phyloP scores from a whole-genome alignment of 306 rosid genomes.

The Dryas drummondii region DNA sequence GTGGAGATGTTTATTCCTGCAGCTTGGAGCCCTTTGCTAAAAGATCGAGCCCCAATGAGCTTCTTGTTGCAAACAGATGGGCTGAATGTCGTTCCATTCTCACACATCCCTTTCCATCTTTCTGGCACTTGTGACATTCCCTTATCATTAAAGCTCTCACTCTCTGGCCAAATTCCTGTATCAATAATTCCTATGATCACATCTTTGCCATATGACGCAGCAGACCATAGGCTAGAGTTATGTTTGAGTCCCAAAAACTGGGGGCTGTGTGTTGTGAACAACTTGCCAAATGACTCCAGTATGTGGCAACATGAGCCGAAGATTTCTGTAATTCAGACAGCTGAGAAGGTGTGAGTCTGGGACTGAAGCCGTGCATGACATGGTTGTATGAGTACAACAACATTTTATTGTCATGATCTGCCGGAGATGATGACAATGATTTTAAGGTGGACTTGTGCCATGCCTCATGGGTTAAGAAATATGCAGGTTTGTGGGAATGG shows the following conservation, averaged over 20 bases:
- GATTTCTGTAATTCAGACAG: background rate
- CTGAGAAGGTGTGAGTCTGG: constrained; percentile 6
- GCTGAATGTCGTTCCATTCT: constrained; percentile 14
- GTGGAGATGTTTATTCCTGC: background rate
- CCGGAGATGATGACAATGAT: background rate
- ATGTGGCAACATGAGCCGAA: constrained; percentile 8
- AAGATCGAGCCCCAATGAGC: constrained; percentile 23
- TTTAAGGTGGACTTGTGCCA: constrained; percentile 6
- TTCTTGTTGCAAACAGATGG: constrained; percentile 27
- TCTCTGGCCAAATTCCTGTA: constrained; percentile 27
- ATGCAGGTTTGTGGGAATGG: background rate
- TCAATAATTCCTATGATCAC: constrained; percentile 25
- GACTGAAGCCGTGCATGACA: constrained; percentile 25
- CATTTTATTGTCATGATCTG: background rate
- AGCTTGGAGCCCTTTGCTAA: constrained; percentile 1
- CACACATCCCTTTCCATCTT: constrained; percentile 28
- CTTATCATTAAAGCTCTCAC: constrained; percentile 36
- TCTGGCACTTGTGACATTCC: constrained; percentile 18
- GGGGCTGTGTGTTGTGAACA: constrained; percentile 17
- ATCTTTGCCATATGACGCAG: constrained; percentile 16
- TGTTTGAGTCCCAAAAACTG: constrained; percentile 16
- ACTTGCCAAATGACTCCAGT: constrained; percentile 1
- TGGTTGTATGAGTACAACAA: constrained; percentile 27
- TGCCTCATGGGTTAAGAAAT: background rate
- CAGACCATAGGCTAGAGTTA: constrained; percentile 20